Evolutionary conservation across 345 rosid species (phyloP).

Genomic region (Theobroma cacao): DNA sequence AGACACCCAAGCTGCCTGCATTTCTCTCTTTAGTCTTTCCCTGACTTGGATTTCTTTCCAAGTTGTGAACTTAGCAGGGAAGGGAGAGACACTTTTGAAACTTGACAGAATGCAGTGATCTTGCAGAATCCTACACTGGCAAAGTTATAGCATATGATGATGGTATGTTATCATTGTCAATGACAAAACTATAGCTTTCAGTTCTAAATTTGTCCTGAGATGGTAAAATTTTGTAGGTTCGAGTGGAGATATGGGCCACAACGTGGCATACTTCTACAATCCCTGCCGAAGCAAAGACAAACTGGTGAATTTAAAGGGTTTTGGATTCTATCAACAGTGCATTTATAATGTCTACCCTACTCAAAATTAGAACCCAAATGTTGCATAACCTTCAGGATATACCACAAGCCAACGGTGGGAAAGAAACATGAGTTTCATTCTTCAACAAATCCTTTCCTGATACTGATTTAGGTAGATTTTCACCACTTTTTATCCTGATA

Average conservation of each 20-base stretch:
- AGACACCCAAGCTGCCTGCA: slow-evolving; percentile 35
- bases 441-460: neutral
- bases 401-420: neutral
- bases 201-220: neutral
- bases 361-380: neutral
- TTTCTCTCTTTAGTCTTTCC: slow-evolving; percentile 1
- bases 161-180: neutral
- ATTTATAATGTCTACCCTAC: slow-evolving; percentile 13
- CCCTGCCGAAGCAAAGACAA: slow-evolving; percentile 23
- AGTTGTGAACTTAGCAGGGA: neutral
- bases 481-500: neutral
- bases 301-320: slow-evolving; percentile 20
- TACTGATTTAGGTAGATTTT: neutral
- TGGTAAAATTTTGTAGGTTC: neutral
- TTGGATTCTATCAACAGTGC: slow-evolving; percentile 25
- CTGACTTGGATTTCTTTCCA: neutral
- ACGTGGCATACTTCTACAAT: slow-evolving; percentile 20
- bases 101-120: neutral
- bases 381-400: neutral
- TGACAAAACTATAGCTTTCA: neutral
- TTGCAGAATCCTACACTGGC: neutral
- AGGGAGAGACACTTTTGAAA: neutral
- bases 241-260: slow-evolving; percentile 21
- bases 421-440: neutral
- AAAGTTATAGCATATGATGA: neutral